A percentile compares a stretch with the other conserved stretches of the same genome.
These are phyloP conservation scores for Mycena kentingensis DNA, from an alignment of 768 basidiomycete species.

Conservation along the genomic window DNA sequence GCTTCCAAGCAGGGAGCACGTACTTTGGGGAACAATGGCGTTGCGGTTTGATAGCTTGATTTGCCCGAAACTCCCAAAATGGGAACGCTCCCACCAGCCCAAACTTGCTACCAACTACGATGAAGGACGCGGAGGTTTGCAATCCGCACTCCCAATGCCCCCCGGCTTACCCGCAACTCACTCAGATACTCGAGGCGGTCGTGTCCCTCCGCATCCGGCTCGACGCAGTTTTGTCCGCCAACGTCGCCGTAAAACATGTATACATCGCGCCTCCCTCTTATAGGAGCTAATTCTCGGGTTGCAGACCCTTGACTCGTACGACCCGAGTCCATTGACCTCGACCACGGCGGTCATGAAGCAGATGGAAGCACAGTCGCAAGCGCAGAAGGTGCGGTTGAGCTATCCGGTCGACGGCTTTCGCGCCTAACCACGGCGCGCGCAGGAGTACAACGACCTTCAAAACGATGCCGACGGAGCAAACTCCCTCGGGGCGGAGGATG, in stretches of 20 bases:
- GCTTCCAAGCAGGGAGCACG: too few species aligned
- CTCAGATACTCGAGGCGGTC: not conserved
- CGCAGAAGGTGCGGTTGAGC: not conserved
- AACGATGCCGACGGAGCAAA: not conserved
- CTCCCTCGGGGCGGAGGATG: not conserved
- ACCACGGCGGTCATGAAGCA: not conserved
- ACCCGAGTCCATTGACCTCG: not conserved
- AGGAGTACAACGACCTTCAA: constrained; percentile 1
- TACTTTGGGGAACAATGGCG: too few species aligned
- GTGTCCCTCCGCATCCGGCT: not conserved
- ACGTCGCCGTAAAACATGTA: not conserved
- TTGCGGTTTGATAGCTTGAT: too few species aligned
- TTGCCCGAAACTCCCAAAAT: too few species aligned
- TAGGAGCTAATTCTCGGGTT: not conserved
- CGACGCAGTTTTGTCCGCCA: not conserved
- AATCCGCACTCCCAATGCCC: not conserved
- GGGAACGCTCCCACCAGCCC: too few species aligned
- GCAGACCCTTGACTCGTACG: not conserved
- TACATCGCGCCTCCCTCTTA: not conserved
- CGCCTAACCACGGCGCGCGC: not conserved
- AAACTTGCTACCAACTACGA: not conserved
- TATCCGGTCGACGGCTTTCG: not conserved
- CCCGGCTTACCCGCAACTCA: not conserved
- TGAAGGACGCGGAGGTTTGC: not conserved
- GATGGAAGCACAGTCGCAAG: not conserved